A percentile compares a stretch with the other conserved stretches of the same genome.
These are phyloP conservation scores for Dillenia suffruticosa DNA, from an alignment of 164 flowering plant species.

Conservation along the genomic window DNA sequence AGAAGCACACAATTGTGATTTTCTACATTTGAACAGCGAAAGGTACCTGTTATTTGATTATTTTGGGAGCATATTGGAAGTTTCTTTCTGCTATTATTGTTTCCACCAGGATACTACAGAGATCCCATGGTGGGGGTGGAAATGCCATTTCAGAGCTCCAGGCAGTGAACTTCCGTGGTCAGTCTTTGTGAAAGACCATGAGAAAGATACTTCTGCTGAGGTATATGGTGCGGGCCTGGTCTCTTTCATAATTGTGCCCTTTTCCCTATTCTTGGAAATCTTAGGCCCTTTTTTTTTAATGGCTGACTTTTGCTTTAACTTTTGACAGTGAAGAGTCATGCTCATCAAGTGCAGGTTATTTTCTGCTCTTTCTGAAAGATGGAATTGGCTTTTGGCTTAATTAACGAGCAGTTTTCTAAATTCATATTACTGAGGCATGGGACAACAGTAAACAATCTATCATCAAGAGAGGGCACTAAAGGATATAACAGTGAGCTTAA, in stretches of 20 bases:
- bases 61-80: not conserved
- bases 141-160: conserved; percentile 18
- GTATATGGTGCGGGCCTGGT: conserved; percentile 19
- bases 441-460: conserved; percentile 13
- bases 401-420: conserved; percentile 1
- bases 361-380: not conserved
- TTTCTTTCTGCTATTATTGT: too few species aligned
- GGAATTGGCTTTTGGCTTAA: not conserved
- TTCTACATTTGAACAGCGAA: conserved; percentile 13
- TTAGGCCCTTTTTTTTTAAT: not conserved
- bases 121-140: conserved; percentile 10
- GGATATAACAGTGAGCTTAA: conserved; percentile 11
- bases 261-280: not conserved
- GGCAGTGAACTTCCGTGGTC: conserved; percentile 24
- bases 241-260: not conserved
- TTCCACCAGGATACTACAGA: conserved; percentile 16
- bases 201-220: conserved; percentile 41
- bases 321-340: conserved; percentile 71
- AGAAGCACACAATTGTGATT: conserved; percentile 18
- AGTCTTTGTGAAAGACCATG: conserved; percentile 30
- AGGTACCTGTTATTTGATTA: conserved; percentile 30
- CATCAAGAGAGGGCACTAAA: conserved; percentile 17
- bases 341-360: conserved; percentile 67
- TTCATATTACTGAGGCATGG: conserved; percentile 40
- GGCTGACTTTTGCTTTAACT: not conserved